These are phyloP conservation scores for Apocynum venetum DNA, from an alignment of 257 asterid genomes.

Conservation along the genomic window DNA sequence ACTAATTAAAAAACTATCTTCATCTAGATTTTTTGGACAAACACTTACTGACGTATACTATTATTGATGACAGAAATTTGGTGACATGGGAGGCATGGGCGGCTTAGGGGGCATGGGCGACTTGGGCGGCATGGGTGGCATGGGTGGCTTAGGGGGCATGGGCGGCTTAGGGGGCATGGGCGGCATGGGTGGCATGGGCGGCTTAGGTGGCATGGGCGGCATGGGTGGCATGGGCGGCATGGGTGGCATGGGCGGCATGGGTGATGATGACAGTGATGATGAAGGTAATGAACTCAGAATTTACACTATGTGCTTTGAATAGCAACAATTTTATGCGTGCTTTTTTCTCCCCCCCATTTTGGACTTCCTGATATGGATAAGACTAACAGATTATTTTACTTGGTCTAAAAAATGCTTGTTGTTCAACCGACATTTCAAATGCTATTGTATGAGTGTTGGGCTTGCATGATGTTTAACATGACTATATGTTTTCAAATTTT, in stretches of 20 bases:
- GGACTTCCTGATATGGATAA: not conserved
- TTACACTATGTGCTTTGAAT: not conserved
- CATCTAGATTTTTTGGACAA: constrained; percentile 11
- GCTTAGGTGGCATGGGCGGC: constrained; percentile 31
- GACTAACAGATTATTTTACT: not conserved
- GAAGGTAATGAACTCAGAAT: constrained; percentile 61
- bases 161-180: too few relatives aligned
- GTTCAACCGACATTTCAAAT: not conserved
- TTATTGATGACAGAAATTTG: constrained; percentile 52
- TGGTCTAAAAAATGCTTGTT: not conserved
- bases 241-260: constrained; percentile 37
- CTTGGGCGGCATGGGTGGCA: constrained; percentile 9
- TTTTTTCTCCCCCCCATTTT: not conserved
- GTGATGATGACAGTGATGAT: constrained; percentile 73
- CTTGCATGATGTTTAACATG: not conserved
- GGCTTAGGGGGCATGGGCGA: constrained; percentile 29
- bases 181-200: constrained; percentile 39
- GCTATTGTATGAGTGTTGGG: not conserved
- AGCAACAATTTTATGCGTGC: not conserved
- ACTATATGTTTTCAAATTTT: not conserved
- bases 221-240: constrained; percentile 4
- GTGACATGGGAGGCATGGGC: constrained; percentile 52
- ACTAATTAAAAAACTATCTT: not conserved
- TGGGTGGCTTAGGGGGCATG: not conserved
- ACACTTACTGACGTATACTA: not conserved